A percentile compares a stretch with the other conserved stretches of the same genome.
Evolutionary conservation across 352 stramenopile genomes (phyloP).

Genomic region (Pythium dissimile): DNA sequence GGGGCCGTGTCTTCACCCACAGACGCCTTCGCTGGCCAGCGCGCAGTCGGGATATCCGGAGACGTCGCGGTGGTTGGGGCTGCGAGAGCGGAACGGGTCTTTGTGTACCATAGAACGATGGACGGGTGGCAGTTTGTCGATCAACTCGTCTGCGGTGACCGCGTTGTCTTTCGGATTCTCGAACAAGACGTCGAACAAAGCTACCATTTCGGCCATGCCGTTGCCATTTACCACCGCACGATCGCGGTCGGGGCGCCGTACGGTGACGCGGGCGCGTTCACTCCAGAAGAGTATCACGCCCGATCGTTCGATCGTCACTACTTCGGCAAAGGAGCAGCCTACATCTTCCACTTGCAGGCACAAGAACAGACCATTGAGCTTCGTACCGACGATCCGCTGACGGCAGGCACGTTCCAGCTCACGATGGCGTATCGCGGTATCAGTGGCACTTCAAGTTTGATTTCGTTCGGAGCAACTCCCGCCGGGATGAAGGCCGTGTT

Average conservation of each 20-base stretch:
- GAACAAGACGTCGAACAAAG: slow-evolving; percentile 73
- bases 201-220: slow-evolving; percentile 84
- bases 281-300: slow-evolving; percentile 49
- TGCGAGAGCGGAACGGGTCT: slow-evolving; percentile 57
- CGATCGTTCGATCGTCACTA: slow-evolving; percentile 52
- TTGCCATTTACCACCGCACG: slow-evolving; percentile 82
- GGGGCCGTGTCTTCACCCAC: slow-evolving; percentile 32
- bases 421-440: slow-evolving; percentile 57
- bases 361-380: slow-evolving; percentile 69
- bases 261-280: slow-evolving; percentile 68
- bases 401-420: slow-evolving; percentile 71
- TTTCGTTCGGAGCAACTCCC: slow-evolving; percentile 68
- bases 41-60: slow-evolving; percentile 75
- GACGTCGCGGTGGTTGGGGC: slow-evolving; percentile 91
- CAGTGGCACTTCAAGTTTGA: slow-evolving; percentile 44
- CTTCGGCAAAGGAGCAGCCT: slow-evolving; percentile 70
- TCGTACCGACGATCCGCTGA: slow-evolving; percentile 56
- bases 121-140: slow-evolving; percentile 48
- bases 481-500: slow-evolving; percentile 74
- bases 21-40: slow-evolving; percentile 62
- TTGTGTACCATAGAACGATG: slow-evolving; percentile 62
- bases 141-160: slow-evolving; percentile 76
- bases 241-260: slow-evolving; percentile 89
- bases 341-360: slow-evolving; percentile 71
- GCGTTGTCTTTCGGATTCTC: slow-evolving; percentile 77